Evolutionary conservation across 352 stramenopile species (phyloP).

Genomic region (Globisporangium viniferum): DNA sequence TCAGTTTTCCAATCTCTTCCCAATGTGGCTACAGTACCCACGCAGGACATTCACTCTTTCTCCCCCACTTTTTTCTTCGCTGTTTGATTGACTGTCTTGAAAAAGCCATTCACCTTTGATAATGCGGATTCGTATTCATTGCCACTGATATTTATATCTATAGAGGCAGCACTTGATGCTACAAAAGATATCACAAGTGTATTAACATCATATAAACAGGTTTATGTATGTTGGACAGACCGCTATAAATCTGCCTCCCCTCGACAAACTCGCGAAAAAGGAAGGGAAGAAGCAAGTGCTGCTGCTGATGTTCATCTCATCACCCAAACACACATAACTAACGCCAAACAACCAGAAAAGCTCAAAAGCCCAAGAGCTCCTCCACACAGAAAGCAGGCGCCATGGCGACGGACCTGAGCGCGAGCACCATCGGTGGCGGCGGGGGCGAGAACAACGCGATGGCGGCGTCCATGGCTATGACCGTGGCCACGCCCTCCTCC

Average conservation of each 20-base stretch:
- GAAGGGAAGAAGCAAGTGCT: not conserved
- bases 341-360: not conserved
- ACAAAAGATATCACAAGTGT: too few species aligned
- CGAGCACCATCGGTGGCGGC: conserved; percentile 38
- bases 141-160: not conserved
- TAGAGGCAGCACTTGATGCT: not conserved
- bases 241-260: too few species aligned
- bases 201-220: too few species aligned
- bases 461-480: conserved; percentile 11
- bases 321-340: not conserved
- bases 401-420: conserved; percentile 52
- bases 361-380: not conserved
- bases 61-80: not conserved
- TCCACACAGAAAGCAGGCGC: not conserved
- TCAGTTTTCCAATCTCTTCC: not conserved
- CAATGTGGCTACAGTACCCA: conserved; percentile 1
- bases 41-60: not conserved
- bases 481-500: conserved; percentile 15
- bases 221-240: too few species aligned
- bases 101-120: not conserved
- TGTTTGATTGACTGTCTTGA: conserved; percentile 2
- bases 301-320: not conserved
- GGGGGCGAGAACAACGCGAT: conserved; percentile 17
- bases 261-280: conserved; percentile 4
- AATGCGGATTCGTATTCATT: not conserved